phyloP scores from a whole-genome alignment of 768 basidiomycete species.

The Podaxis mareebaensis region DNA sequence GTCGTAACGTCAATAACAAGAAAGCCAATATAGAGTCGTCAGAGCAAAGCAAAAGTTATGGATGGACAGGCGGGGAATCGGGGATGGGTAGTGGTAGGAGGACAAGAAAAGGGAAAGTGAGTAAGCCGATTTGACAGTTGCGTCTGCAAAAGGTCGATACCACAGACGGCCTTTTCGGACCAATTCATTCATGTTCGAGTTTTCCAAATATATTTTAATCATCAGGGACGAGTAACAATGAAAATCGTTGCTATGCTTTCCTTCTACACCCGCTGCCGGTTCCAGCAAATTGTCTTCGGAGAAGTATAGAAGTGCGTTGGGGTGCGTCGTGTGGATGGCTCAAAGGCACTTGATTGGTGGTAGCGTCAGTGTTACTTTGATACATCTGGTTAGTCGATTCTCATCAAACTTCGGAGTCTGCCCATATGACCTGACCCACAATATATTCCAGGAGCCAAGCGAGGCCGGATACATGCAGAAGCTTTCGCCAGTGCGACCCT shows the following conservation, averaged over 20 bases:
- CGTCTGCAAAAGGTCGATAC: neutral
- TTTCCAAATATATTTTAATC: neutral
- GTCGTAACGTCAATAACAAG: constrained; percentile 1
- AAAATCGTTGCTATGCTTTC: neutral
- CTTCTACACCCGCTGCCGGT: too few species aligned
- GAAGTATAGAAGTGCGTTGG: too few species aligned
- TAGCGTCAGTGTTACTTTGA: too few species aligned
- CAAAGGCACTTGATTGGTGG: too few species aligned
- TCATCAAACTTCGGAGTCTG: too few species aligned
- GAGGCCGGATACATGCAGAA: too few species aligned
- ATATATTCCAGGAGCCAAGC: too few species aligned
- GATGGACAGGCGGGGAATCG: neutral
- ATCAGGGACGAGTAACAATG: neutral
- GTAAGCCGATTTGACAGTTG: constrained; percentile 2
- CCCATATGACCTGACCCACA: too few species aligned
- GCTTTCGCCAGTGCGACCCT: too few species aligned
- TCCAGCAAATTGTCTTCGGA: too few species aligned
- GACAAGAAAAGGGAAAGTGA: neutral
- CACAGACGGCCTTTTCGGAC: neutral
- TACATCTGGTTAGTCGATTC: too few species aligned
- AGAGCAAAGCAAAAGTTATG: neutral
- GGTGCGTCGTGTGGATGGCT: too few species aligned
- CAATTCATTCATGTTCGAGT: neutral
- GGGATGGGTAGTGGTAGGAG: neutral
- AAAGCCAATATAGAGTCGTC: neutral